phyloP scores from a whole-genome alignment of 192 early-diverging fungal species.

The Dimargaris verticillata region DNA sequence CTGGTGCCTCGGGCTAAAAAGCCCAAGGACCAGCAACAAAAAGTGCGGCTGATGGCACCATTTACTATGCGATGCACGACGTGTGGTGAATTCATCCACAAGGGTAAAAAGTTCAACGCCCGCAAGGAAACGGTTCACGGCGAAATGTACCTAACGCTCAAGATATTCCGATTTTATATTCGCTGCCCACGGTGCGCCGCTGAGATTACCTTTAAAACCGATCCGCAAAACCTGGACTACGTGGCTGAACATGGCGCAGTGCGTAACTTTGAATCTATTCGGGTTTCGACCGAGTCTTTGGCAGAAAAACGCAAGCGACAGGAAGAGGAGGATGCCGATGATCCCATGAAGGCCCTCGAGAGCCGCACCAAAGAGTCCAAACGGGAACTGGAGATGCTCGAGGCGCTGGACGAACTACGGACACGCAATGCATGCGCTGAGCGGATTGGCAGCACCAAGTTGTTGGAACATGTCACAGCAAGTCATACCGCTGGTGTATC shows the following conservation, averaged over 20 bases:
- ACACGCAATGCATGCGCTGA: constrained; percentile 74
- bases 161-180: constrained; percentile 67
- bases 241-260: constrained; percentile 80
- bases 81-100: constrained; percentile 94
- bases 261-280: constrained; percentile 91
- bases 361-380: constrained; percentile 86
- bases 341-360: constrained; percentile 91
- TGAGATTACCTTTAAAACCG: constrained; percentile 97
- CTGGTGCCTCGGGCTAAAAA: constrained; percentile 72
- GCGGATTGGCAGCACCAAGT: constrained; percentile 44
- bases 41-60: constrained; percentile 95
- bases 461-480: constrained; percentile 26
- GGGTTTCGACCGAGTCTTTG: constrained; percentile 44
- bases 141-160: constrained; percentile 55
- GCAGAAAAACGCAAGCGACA: constrained; percentile 39
- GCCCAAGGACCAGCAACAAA: constrained; percentile 73
- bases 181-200: constrained; percentile 86
- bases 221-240: constrained; percentile 90
- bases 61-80: constrained; percentile 96
- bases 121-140: constrained; percentile 73
- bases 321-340: constrained; percentile 71
- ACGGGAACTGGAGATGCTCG: constrained; percentile 94
- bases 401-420: constrained; percentile 87
- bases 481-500: too few species aligned
- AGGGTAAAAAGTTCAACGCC: constrained; percentile 97